phyloP scores from a whole-genome alignment of 768 basidiomycete genomes.

The Lanmaoa rubissima region DNA sequence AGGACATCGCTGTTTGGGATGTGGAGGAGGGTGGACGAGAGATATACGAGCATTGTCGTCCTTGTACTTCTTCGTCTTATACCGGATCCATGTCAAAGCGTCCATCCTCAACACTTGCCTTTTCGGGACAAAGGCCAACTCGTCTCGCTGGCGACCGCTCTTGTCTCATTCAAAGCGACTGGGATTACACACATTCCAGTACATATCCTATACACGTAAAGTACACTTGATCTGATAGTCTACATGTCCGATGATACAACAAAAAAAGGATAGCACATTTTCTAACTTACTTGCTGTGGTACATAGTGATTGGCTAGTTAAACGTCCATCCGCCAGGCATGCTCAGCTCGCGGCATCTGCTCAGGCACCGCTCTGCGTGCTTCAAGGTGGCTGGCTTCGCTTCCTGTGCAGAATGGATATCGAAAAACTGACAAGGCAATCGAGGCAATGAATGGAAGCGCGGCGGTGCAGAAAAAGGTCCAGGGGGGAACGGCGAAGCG shows the following conservation, averaged over 20 bases:
- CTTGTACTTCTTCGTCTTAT: conserved; percentile 21
- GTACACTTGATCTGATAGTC: conserved; percentile 6
- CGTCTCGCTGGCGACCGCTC: conserved; percentile 19
- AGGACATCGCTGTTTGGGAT: conserved; percentile 12
- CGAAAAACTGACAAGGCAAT: conserved; percentile 19
- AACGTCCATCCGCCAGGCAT: conserved; percentile 45
- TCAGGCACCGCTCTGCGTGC: conserved; percentile 16
- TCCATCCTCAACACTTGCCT: conserved; percentile 34
- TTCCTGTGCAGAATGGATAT: conserved; percentile 18
- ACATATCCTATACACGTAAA: conserved; percentile 16
- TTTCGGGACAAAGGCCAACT: conserved; percentile 29
- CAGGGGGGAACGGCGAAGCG: conserved; percentile 8
- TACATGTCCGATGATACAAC: conserved; percentile 21
- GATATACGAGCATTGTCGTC: conserved; percentile 16
- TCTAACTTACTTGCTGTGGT: neutral
- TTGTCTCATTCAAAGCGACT: conserved; percentile 16
- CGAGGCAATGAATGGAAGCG: conserved; percentile 27
- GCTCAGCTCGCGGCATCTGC: conserved; percentile 30
- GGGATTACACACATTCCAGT: conserved; percentile 10
- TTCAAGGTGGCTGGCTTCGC: conserved; percentile 7
- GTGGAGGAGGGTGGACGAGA: neutral
- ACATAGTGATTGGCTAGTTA: conserved; percentile 7
- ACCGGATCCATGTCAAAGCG: conserved; percentile 30
- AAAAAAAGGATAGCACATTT: neutral
- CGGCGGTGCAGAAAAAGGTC: conserved; percentile 17